Evolutionary conservation across 1,284 basidiomycete genomes (phyloP).

Genomic region (Ganoderma meredithae): DNA sequence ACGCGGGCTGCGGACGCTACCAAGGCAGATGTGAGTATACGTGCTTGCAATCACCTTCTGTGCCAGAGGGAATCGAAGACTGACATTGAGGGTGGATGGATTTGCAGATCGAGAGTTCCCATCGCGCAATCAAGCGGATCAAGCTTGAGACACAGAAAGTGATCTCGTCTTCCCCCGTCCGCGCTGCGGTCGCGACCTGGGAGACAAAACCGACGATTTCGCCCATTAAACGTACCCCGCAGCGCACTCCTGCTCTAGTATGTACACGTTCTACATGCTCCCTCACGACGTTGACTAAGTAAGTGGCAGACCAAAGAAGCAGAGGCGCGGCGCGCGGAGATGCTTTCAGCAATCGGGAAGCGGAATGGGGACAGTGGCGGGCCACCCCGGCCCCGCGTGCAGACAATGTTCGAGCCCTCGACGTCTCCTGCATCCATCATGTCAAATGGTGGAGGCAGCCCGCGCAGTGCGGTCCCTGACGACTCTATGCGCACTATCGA

Average conservation of each 20-base stretch:
- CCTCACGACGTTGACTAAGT: slow-evolving; percentile 9
- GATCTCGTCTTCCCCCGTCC: slow-evolving; percentile 28
- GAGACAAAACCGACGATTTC: slow-evolving; percentile 42
- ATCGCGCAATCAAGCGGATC: slow-evolving; percentile 73
- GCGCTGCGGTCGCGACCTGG: slow-evolving; percentile 25
- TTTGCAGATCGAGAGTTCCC: slow-evolving; percentile 68
- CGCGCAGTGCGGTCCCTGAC: slow-evolving; percentile 30
- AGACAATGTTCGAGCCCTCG: slow-evolving; percentile 40
- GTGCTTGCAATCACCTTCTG: not conserved
- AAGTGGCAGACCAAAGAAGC: slow-evolving; percentile 68
- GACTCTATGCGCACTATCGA: slow-evolving; percentile 51
- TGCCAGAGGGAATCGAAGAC: not conserved
- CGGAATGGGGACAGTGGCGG: slow-evolving; percentile 58
- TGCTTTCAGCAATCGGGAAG: slow-evolving; percentile 72
- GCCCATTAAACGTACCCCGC: slow-evolving; percentile 60
- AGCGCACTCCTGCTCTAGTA: slow-evolving; percentile 54
- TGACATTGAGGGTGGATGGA: not conserved
- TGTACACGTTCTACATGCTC: slow-evolving; percentile 24
- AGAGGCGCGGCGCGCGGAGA: slow-evolving; percentile 78
- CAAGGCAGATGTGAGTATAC: slow-evolving; percentile 67
- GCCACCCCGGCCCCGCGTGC: slow-evolving; percentile 51
- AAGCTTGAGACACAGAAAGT: slow-evolving; percentile 57
- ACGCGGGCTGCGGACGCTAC: slow-evolving; percentile 60
- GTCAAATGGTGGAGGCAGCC: slow-evolving; percentile 30
- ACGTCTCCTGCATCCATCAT: slow-evolving; percentile 31